These are phyloP conservation scores for Rosa chinensis DNA, from an alignment of 306 rosid genomes.

Conservation along the genomic window DNA sequence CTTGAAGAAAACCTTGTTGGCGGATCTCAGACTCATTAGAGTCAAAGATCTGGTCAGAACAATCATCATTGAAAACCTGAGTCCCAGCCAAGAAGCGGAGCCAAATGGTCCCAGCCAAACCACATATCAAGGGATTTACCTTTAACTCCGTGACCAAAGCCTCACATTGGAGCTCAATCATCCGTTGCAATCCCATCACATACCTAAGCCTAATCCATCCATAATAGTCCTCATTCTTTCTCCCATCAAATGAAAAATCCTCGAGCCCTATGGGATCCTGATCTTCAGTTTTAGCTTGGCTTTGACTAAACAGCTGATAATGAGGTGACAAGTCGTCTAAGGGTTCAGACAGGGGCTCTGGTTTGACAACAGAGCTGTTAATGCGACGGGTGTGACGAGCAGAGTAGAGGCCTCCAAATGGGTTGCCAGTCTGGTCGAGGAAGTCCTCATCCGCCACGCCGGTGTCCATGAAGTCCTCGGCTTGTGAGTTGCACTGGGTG, in stretches of 20 bases:
- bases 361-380: neutral
- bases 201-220: slow-evolving; percentile 65
- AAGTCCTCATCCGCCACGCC: slow-evolving; percentile 66
- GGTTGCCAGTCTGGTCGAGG: slow-evolving; percentile 29
- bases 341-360: neutral
- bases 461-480: slow-evolving; percentile 54
- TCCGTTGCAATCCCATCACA: slow-evolving; percentile 70
- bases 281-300: neutral
- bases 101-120: slow-evolving; percentile 77
- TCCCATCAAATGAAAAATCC: neutral
- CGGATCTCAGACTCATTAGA: slow-evolving; percentile 55
- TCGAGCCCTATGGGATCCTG: neutral
- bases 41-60: slow-evolving; percentile 46
- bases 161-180: slow-evolving; percentile 81
- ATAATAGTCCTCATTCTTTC: slow-evolving; percentile 41
- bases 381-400: slow-evolving; percentile 48
- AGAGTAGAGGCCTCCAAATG: slow-evolving; percentile 49
- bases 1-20: slow-evolving; percentile 40
- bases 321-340: neutral
- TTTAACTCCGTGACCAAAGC: slow-evolving; percentile 71
- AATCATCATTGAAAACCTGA: slow-evolving; percentile 59
- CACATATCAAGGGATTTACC: slow-evolving; percentile 77
- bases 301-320: neutral
- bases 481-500: slow-evolving; percentile 50
- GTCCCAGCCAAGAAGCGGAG: slow-evolving; percentile 65